Evolutionary conservation across 305 asterid genomes (phyloP).

Genomic region (Fraxinus nigra): DNA sequence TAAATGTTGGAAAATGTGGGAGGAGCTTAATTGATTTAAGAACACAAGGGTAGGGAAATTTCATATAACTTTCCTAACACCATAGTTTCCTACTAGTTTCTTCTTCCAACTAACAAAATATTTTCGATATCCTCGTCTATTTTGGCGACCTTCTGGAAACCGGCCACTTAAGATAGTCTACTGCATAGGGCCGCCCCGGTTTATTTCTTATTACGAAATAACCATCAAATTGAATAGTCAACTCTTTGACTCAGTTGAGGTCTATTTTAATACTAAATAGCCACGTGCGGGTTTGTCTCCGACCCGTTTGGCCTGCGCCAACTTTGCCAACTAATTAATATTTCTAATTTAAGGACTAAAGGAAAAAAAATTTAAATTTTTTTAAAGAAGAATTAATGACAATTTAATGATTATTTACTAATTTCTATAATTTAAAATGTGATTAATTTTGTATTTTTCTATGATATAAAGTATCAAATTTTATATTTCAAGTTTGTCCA

Average conservation of each 20-base stretch:
- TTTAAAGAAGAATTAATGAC: background rate
- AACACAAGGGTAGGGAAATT: constrained; percentile 18
- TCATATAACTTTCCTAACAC: constrained; percentile 15
- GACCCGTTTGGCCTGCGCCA: background rate
- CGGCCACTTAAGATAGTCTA: background rate
- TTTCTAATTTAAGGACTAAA: background rate
- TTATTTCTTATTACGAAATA: background rate
- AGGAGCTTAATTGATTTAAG: constrained; percentile 18
- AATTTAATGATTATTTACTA: background rate
- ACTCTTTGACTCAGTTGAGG: background rate
- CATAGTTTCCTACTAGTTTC: background rate
- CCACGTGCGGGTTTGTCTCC: background rate
- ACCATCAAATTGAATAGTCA: background rate
- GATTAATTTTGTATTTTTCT: background rate
- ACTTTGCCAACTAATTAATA: background rate
- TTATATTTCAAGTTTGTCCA: background rate
- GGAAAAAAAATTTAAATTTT: background rate
- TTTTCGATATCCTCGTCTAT: background rate
- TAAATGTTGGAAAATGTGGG: constrained; percentile 9
- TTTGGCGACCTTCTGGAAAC: constrained; percentile 31
- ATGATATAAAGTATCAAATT: background rate
- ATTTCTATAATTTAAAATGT: background rate
- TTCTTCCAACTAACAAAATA: background rate
- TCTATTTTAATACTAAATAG: background rate
- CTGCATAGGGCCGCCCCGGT: background rate